phyloP scores from a whole-genome alignment of 2,329 filamentous ascomycete species.

The Mollisiaceae sp. region DNA sequence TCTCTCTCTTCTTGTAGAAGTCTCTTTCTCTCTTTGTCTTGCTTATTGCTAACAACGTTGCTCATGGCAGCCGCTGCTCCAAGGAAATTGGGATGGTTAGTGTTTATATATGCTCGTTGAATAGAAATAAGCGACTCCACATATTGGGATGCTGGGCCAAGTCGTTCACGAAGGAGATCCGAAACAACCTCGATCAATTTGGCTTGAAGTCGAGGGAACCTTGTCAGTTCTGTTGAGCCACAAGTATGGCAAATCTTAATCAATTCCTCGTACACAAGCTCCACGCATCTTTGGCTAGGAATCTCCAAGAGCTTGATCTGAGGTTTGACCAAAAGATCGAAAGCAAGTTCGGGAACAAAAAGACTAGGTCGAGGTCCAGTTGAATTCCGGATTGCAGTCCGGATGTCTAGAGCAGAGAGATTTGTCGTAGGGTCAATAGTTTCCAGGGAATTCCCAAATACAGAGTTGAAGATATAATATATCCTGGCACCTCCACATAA shows the following conservation, averaged over 20 bases:
- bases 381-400: constrained; percentile 97
- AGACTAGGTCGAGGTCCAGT: constrained; percentile 94
- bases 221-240: constrained; percentile 88
- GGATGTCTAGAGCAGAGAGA: constrained; percentile 90
- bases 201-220: constrained; percentile 90
- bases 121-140: constrained; percentile 98
- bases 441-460: constrained; percentile 92
- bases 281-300: constrained; percentile 94
- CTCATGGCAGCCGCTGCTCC: constrained; percentile 97
- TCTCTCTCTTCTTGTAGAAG: constrained; percentile 83
- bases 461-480: constrained; percentile 44
- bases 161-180: constrained; percentile 87
- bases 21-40: constrained; percentile 88
- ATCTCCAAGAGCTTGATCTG: constrained; percentile 97
- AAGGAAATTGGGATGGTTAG: constrained; percentile 98
- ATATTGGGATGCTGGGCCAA: constrained; percentile 87
- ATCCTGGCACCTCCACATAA: constrained; percentile 44
- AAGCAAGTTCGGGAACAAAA: constrained; percentile 96
- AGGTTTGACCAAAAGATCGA: constrained; percentile 95
- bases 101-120: constrained; percentile 98
- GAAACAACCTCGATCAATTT: constrained; percentile 99
- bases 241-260: constrained; percentile 99
- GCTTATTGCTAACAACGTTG: constrained; percentile 91
- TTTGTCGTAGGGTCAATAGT: constrained; percentile 96
- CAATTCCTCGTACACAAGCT: constrained; percentile 96